Percentiles rank a stretch among this genome's conserved stretches.
phyloP scores from a whole-genome alignment of 371 early-diverging fungal genomes.

The Apophysomyces ossiformis region DNA sequence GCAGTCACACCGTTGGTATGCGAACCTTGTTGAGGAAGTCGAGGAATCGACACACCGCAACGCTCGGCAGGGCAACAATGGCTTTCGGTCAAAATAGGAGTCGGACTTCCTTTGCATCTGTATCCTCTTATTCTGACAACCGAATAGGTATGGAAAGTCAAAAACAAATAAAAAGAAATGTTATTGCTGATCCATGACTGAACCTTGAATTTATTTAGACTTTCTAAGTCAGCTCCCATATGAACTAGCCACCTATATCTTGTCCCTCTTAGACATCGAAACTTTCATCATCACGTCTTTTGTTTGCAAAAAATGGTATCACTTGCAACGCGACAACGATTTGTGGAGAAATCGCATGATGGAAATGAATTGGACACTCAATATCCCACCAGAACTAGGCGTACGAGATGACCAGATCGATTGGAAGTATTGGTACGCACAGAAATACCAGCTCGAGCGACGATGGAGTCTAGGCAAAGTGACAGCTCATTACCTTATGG shows the following conservation, averaged over 20 bases:
- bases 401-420: conserved; percentile 21
- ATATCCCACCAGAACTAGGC: conserved; percentile 2
- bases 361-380: conserved; percentile 20
- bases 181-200: not conserved
- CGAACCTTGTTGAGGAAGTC: not conserved
- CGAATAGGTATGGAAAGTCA: not conserved
- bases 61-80: not conserved
- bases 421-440: conserved; percentile 39
- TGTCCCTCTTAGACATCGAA: conserved; percentile 29
- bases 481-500: conserved; percentile 46
- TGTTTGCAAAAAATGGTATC: conserved; percentile 16
- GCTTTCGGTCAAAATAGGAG: not conserved
- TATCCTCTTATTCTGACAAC: not conserved
- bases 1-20: conserved; percentile 1
- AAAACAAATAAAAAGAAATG: not conserved
- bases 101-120: not conserved
- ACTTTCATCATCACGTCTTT: conserved; percentile 12
- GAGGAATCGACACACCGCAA: not conserved
- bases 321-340: conserved; percentile 20
- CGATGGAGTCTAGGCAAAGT: conserved; percentile 47
- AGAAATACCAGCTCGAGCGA: conserved; percentile 29
- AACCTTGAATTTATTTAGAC: conserved; percentile 15
- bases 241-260: conserved; percentile 32
- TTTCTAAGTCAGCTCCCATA: conserved; percentile 23
- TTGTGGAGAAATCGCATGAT: conserved; percentile 21